phyloP scores from a whole-genome alignment of 805 yeast species.

The Sugiyamaella lignohabitans region DNA sequence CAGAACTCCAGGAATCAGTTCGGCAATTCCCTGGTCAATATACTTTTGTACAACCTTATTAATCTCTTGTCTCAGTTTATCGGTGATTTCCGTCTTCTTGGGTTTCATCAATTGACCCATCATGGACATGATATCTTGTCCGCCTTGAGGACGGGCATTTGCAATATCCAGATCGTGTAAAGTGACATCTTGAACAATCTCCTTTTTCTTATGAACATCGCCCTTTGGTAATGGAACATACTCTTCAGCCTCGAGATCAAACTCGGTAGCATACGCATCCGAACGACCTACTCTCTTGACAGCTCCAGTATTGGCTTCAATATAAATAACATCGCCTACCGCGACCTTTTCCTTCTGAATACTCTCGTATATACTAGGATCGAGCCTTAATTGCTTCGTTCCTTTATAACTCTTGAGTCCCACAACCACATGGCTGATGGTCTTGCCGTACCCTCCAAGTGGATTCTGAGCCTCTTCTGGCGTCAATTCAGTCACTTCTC shows the following conservation, averaged over 20 bases:
- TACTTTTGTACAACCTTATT: constrained; percentile 93
- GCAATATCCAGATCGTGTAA: constrained; percentile 95
- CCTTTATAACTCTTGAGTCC: constrained; percentile 92
- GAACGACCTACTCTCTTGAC: constrained; percentile 96
- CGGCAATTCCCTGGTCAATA: constrained; percentile 97
- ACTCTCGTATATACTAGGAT: constrained; percentile 87
- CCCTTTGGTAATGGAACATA: constrained; percentile 98
- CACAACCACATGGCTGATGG: constrained; percentile 87
- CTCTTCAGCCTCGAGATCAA: constrained; percentile 97
- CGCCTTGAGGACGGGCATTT: constrained; percentile 93
- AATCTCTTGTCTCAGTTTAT: constrained; percentile 87
- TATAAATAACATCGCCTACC: constrained; percentile 94
- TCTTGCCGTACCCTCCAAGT: constrained; percentile 95
- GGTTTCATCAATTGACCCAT: constrained; percentile 97
- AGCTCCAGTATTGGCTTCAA: constrained; percentile 96
- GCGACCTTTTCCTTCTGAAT: constrained; percentile 91
- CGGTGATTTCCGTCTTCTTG: constrained; percentile 93
- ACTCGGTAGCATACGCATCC: constrained; percentile 98
- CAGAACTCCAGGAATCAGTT: constrained; percentile 93
- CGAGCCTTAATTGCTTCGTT: constrained; percentile 80
- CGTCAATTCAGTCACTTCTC: constrained; percentile 92
- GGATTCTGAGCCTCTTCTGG: constrained; percentile 97
- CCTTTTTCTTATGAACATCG: constrained; percentile 96
- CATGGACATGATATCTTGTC: constrained; percentile 92
- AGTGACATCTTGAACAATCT: constrained; percentile 95